Conservation (phyloP, 78 protist species). For the Corallochytrium limacisporum region DNA sequence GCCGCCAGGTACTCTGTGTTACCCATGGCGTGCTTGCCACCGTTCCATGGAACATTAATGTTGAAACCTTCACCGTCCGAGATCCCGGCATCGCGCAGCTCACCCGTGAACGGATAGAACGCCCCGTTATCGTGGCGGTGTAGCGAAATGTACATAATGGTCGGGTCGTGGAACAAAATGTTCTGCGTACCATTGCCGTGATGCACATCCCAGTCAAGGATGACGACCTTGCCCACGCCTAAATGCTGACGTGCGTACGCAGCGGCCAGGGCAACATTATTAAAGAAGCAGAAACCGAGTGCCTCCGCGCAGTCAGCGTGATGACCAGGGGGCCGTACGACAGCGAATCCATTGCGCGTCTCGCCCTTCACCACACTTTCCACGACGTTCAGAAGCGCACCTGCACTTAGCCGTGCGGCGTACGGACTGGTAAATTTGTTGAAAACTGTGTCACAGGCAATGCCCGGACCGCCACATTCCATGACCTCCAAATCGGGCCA, state of each 20-base stretch:
- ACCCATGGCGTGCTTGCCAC: neutral
- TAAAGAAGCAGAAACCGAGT: constrained; percentile 35
- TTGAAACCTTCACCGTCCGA: constrained; percentile 36
- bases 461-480: constrained; percentile 12
- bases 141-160: constrained; percentile 4
- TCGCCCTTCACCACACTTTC: constrained; percentile 8
- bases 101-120: constrained; percentile 18
- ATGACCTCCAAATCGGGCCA: too few relatives aligned
- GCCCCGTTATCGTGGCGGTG: constrained; percentile 7
- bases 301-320: constrained; percentile 21
- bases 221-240: neutral
- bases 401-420: neutral
- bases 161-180: neutral
- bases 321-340: constrained; percentile 52
- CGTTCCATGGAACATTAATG: constrained; percentile 41
- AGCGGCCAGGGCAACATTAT: constrained; percentile 19
- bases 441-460: constrained; percentile 13
- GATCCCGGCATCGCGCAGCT: neutral
- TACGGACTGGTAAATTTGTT: neutral
- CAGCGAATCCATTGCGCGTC: constrained; percentile 31
- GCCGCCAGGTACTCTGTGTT: constrained; percentile 42
- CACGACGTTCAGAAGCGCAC: neutral
- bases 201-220: constrained; percentile 15
- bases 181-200: constrained; percentile 18
- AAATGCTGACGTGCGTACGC: neutral